Conservation (phyloP, 2,329 filamentous ascomycete genomes). For the Fusarium phyllophilum region DNA sequence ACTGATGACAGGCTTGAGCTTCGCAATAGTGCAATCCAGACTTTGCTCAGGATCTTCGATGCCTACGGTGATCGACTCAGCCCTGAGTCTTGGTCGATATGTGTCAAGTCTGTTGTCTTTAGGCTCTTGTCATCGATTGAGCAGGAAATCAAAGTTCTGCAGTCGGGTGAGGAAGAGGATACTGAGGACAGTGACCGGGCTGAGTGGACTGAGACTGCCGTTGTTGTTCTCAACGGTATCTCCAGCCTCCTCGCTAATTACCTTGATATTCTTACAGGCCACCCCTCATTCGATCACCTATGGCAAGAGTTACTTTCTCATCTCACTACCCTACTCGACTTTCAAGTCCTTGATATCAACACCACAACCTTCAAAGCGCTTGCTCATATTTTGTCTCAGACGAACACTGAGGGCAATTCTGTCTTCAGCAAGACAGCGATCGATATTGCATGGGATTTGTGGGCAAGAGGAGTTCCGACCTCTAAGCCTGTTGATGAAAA, state of each 20-base stretch:
- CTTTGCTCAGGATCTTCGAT: slow-evolving; percentile 89
- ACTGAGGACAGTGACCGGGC: slow-evolving; percentile 56
- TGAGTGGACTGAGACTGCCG: slow-evolving; percentile 80
- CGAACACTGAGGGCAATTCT: slow-evolving; percentile 54
- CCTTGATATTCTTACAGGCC: slow-evolving; percentile 74
- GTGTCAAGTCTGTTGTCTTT: slow-evolving; percentile 83
- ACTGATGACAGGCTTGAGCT: slow-evolving; percentile 78
- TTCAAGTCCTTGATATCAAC: slow-evolving; percentile 74
- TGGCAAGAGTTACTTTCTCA: slow-evolving; percentile 80
- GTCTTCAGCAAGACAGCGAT: slow-evolving; percentile 63
- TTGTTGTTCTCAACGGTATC: slow-evolving; percentile 77
- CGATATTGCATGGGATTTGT: slow-evolving; percentile 73
- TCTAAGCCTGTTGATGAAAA: slow-evolving; percentile 50
- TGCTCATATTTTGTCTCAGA: slow-evolving; percentile 68
- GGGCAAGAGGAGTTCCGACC: slow-evolving; percentile 72
- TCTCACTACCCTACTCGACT: slow-evolving; percentile 71
- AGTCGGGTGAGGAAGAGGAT: slow-evolving; percentile 51
- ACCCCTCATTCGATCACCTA: slow-evolving; percentile 73
- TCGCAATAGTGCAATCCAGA: slow-evolving; percentile 89
- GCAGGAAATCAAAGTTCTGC: slow-evolving; percentile 58
- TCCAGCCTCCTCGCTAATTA: slow-evolving; percentile 80
- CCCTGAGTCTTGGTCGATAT: slow-evolving; percentile 83
- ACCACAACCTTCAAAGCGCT: slow-evolving; percentile 77
- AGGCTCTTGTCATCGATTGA: slow-evolving; percentile 78
- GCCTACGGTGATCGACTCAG: slow-evolving; percentile 85